Base-by-base conservation (phyloP, 129 eudicot species). In the Tagetes erecta region DNA sequence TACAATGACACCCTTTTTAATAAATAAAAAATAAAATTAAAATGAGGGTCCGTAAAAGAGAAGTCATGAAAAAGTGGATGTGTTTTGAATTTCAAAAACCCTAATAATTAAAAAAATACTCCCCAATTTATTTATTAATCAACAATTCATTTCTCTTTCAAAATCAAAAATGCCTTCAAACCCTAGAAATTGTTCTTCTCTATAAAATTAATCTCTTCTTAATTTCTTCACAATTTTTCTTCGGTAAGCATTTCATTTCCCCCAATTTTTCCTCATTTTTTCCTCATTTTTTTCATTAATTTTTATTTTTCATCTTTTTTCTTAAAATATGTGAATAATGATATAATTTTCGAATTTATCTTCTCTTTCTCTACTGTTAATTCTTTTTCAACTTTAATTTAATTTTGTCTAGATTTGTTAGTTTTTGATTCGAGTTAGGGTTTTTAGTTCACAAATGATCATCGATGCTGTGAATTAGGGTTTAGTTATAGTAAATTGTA, bases 201-300 rank as follows among this genome's bases (percentile, higher is more conserved):
- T 52, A 58, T 52, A 74, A 55, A 55, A 62, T 73, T 84, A 79
- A 44, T 75, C 64, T 3, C 55, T 71, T 57, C 56, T 34, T 76
- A 64, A 42, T 80, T 77, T 69, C 83, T 77, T 36, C 62, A 37
- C 76, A 7, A 44, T 44, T 35, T 68, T 71, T 78, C 86, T 68
- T 82, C 78, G 78, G 89, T 82, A 77, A 80, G 91, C 39, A 37
- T 46, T 75, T 85, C 63, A 20, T 73, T 82, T 86, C 81, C 68
- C 52, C 73, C 20, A 41, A 70, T 59, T 75, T 77, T 73, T 62
- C 58, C 4, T 76, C 60, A 44, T 63, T 63, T 3, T 1, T 30
- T 1, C 4, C 42, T 40, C 72, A 44, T 52, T 80, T 39, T 45
- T 57, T 42, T 53, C 3, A 62, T 53, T 62, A 50, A 3, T 30